Evolutionary conservation across 2,329 filamentous ascomycete species (phyloP).

Genomic region (Hypoxylon sp.): DNA sequence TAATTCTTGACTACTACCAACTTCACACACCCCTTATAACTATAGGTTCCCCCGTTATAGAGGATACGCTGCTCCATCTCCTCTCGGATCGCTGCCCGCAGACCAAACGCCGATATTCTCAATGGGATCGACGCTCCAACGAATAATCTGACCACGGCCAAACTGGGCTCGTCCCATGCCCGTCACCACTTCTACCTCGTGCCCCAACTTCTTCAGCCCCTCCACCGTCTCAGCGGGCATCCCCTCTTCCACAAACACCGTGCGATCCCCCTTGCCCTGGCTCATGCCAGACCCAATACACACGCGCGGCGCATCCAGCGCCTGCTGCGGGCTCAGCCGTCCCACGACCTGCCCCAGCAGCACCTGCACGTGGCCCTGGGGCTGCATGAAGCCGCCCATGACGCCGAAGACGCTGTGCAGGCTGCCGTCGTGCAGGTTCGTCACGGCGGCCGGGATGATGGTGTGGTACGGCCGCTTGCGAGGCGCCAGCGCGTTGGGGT

Average conservation of each 20-base stretch:
- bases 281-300: slow-evolving; percentile 82
- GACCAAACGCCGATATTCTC: slow-evolving; percentile 83
- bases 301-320: slow-evolving; percentile 90
- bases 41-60: slow-evolving; percentile 46
- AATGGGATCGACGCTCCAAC: slow-evolving; percentile 76
- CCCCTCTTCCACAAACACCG: slow-evolving; percentile 85
- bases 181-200: slow-evolving; percentile 76
- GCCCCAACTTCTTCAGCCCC: slow-evolving; percentile 76
- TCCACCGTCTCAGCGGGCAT: slow-evolving; percentile 76
- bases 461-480: slow-evolving; percentile 95
- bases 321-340: slow-evolving; percentile 84
- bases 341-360: slow-evolving; percentile 90
- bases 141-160: slow-evolving; percentile 88
- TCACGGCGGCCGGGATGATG: slow-evolving; percentile 93
- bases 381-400: slow-evolving; percentile 99
- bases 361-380: slow-evolving; percentile 95
- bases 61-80: slow-evolving; percentile 79
- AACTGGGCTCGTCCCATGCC: slow-evolving; percentile 77
- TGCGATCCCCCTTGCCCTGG: slow-evolving; percentile 63
- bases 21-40: background rate
- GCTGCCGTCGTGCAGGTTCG: slow-evolving; percentile 77
- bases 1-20: background rate
- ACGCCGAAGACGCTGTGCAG: slow-evolving; percentile 92
- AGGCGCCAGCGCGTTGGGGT: slow-evolving; percentile 85
- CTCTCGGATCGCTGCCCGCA: slow-evolving; percentile 87